Percentiles rank a stretch among this genome's conserved stretches.
Evolutionary conservation across 768 basidiomycete genomes (phyloP).

Genomic region (Pseudohyphozyma bogoriensis): DNA sequence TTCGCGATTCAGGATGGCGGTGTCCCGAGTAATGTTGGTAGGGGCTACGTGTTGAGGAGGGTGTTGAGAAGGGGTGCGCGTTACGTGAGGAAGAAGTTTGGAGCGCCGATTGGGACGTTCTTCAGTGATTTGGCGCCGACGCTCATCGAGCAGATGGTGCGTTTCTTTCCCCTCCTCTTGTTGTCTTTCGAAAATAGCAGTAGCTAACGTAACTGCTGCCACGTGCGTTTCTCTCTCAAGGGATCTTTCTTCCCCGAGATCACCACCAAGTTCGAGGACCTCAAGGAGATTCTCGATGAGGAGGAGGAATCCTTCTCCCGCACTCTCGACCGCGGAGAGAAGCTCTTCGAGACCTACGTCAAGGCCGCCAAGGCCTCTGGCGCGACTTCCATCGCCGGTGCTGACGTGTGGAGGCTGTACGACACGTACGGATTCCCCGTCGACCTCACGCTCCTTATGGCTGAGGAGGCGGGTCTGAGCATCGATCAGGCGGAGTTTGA

Average conservation of each 20-base stretch:
- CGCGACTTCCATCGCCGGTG: conserved; percentile 61
- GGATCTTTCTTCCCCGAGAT: conserved; percentile 87
- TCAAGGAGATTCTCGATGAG: conserved; percentile 91
- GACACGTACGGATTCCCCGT: conserved; percentile 98
- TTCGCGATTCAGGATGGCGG: conserved; percentile 95
- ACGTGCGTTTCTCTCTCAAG: conserved; percentile 46
- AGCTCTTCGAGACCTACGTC: conserved; percentile 83
- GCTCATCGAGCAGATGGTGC: conserved; percentile 76
- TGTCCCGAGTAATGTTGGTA: conserved; percentile 87
- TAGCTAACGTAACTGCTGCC: background rate
- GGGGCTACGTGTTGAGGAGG: conserved; percentile 92
- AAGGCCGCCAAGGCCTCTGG: conserved; percentile 54
- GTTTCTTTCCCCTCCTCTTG: conserved; percentile 32
- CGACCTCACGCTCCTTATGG: conserved; percentile 93
- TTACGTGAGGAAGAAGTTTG: conserved; percentile 88
- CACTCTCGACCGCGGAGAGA: conserved; percentile 95
- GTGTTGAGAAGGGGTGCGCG: conserved; percentile 89
- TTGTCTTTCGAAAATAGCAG: background rate
- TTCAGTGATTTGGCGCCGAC: conserved; percentile 87
- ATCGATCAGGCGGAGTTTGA: conserved; percentile 86
- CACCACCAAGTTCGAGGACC: conserved; percentile 61
- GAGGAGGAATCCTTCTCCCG: conserved; percentile 96
- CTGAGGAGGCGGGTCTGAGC: conserved; percentile 73
- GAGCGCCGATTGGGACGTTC: conserved; percentile 72
- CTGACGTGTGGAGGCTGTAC: conserved; percentile 93